Percentiles rank a stretch among this genome's conserved stretches.
phyloP scores from a whole-genome alignment of 345 rosid genomes.

The Linum usitatissimum region DNA sequence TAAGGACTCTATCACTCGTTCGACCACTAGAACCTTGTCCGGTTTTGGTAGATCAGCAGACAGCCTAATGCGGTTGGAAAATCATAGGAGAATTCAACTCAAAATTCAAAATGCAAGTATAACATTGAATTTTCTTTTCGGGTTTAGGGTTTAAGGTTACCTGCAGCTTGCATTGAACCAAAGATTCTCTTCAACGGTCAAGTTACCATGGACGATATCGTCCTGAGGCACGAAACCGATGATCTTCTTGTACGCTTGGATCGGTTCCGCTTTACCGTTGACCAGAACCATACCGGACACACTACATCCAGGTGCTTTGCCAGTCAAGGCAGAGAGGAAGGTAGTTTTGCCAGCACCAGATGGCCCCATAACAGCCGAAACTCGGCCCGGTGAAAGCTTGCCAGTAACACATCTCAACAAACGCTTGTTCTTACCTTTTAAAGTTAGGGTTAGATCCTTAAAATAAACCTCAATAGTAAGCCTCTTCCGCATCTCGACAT shows the following conservation, averaged over 20 bases:
- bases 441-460: conserved; percentile 69
- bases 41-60: conserved; percentile 65
- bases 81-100: no score
- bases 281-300: conserved; percentile 65
- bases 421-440: conserved; percentile 72
- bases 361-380: conserved; percentile 98
- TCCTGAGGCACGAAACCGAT: conserved; percentile 97
- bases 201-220: conserved; percentile 97
- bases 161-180: conserved; percentile 99
- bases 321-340: conserved; percentile 85
- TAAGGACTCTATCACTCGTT: conserved; percentile 82
- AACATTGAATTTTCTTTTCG: not conserved
- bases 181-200: conserved; percentile 91
- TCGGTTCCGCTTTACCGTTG: conserved; percentile 73
- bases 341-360: conserved; percentile 99
- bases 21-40: conserved; percentile 83
- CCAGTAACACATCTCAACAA: conserved; percentile 85
- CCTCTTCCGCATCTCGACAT: conserved; percentile 57
- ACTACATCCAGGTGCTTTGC: conserved; percentile 70
- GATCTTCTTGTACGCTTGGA: conserved; percentile 76
- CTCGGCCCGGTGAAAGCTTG: conserved; percentile 77
- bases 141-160: conserved; percentile 22
- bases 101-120: no score
- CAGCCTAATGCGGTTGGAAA: conserved; percentile 33
- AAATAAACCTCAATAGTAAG: conserved; percentile 69